phyloP scores from a whole-genome alignment of 257 asterid species.

The Fraxinus anomala region DNA sequence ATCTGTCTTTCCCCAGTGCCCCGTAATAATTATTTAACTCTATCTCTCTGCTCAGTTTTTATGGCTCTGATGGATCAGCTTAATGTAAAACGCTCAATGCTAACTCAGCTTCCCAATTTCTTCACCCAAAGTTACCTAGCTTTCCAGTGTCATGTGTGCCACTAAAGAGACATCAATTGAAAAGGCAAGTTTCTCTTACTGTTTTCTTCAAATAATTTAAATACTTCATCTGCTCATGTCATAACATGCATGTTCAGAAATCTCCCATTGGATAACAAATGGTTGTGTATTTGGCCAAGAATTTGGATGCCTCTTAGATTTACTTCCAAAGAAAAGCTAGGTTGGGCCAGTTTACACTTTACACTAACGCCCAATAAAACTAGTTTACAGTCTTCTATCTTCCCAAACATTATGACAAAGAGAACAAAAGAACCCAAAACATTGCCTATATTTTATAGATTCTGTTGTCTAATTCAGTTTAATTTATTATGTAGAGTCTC shows the following conservation, averaged over 20 bases:
- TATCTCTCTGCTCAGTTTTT: not conserved
- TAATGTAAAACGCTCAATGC: not conserved
- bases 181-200: not conserved
- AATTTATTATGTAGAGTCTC: not conserved
- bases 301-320: not conserved
- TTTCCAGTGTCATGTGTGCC: not conserved
- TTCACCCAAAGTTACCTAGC: not conserved
- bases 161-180: not conserved
- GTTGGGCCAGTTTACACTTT: not conserved
- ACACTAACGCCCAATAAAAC: not conserved
- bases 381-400: not conserved
- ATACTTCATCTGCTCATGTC: not conserved
- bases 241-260: not conserved
- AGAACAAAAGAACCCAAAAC: not conserved
- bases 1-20: not conserved
- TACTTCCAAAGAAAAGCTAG: not conserved
- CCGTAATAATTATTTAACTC: not conserved
- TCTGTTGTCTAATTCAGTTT: not conserved
- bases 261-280: not conserved
- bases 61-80: not conserved
- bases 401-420: not conserved
- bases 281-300: not conserved
- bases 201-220: not conserved
- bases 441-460: not conserved
- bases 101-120: not conserved